These are phyloP conservation scores for Bipolaris oryzae DNA, from an alignment of 2,329 filamentous ascomycete species.

Conservation along the genomic window DNA sequence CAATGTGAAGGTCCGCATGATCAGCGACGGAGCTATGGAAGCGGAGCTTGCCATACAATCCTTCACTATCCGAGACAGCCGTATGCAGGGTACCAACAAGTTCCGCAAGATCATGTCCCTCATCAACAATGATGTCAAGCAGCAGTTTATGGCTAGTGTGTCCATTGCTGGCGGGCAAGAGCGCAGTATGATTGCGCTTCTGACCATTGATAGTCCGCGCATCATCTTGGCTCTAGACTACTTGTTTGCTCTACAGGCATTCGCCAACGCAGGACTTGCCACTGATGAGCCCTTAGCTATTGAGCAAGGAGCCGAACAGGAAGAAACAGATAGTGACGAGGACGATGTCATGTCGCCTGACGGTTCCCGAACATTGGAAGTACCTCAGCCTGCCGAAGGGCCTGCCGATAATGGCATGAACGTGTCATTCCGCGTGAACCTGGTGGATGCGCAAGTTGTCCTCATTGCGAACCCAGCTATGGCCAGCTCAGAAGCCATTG, in stretches of 20 bases:
- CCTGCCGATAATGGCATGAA: constrained; percentile 62
- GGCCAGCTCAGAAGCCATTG: constrained; percentile 90
- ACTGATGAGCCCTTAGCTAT: constrained; percentile 62
- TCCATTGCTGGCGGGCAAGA: constrained; percentile 88
- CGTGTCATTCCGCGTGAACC: constrained; percentile 86
- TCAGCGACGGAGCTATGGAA: constrained; percentile 89
- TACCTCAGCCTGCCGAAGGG: constrained; percentile 28
- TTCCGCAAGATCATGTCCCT: constrained; percentile 98
- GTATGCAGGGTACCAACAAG: constrained; percentile 88
- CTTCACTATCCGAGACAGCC: constrained; percentile 92
- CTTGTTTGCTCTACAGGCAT: constrained; percentile 85
- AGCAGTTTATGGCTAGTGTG: constrained; percentile 97
- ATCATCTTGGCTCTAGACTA: constrained; percentile 97
- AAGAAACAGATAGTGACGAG: constrained; percentile 47
- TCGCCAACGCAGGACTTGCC: constrained; percentile 72
- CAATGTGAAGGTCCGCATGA: constrained; percentile 87
- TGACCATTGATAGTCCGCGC: constrained; percentile 91
- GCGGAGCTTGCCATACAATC: constrained; percentile 92
- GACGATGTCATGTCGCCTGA: constrained; percentile 46
- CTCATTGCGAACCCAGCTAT: constrained; percentile 93
- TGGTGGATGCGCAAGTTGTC: constrained; percentile 96
- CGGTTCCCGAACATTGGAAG: constrained; percentile 30
- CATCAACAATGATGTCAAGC: constrained; percentile 86
- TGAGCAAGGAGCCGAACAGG: constrained; percentile 64
- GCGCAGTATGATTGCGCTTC: constrained; percentile 82